Evolutionary conservation across 1,284 basidiomycete genomes (phyloP).

Genomic region (Cerioporus squamosus): DNA sequence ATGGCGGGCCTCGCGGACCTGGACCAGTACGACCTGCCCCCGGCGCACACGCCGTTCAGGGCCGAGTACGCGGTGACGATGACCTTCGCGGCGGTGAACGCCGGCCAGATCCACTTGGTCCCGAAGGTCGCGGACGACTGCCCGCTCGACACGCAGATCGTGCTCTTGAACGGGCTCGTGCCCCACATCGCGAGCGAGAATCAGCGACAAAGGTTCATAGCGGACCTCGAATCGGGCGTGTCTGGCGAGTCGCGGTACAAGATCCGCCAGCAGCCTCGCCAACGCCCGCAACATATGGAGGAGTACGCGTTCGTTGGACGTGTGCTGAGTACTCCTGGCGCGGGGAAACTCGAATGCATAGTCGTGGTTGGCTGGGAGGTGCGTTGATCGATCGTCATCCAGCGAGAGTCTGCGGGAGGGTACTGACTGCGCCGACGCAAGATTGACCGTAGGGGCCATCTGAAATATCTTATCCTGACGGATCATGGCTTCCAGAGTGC

Average conservation of each 20-base stretch:
- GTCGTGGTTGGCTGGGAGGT: conserved; percentile 21
- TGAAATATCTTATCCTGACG: too few species aligned
- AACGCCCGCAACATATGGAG: background rate
- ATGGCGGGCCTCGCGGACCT: background rate
- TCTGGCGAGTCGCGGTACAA: background rate
- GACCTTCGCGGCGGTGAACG: conserved; percentile 8
- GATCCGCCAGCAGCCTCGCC: background rate
- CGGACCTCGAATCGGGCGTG: background rate
- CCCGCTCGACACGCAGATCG: conserved; percentile 18
- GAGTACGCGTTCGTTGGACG: conserved; percentile 19
- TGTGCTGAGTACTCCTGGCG: background rate
- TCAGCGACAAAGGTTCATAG: background rate
- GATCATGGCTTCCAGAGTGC: background rate
- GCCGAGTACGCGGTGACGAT: conserved; percentile 10
- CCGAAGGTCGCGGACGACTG: conserved; percentile 14
- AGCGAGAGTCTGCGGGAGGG: too few species aligned
- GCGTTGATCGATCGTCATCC: too few species aligned
- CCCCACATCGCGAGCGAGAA: conserved; percentile 2
- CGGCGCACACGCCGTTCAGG: background rate
- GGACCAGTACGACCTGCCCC: background rate
- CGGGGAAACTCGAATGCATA: background rate
- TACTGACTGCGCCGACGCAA: too few species aligned
- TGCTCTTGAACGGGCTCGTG: conserved; percentile 13
- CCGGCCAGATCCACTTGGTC: background rate
- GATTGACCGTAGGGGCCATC: background rate